Conservation (phyloP, 257 asterid species). For the Avicennia marina region DNA sequence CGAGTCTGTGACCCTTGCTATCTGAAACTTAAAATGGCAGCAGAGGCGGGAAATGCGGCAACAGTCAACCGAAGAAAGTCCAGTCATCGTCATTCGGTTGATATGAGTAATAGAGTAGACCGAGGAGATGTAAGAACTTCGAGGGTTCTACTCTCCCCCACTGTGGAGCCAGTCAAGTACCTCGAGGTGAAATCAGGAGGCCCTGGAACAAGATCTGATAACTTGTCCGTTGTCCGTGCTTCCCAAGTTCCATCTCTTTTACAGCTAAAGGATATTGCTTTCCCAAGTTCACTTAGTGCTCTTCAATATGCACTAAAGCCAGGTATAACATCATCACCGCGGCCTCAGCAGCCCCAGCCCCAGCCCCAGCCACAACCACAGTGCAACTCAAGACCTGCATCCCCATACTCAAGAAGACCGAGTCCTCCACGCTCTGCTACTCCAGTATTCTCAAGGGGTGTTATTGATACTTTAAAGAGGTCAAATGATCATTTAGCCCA, state of each 20-base stretch:
- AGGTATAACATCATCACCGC: slow-evolving; percentile 31
- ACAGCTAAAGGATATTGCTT: slow-evolving; percentile 81
- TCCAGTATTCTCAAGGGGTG: slow-evolving; percentile 77
- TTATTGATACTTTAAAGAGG: slow-evolving; percentile 70
- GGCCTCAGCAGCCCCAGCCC: slow-evolving; percentile 22
- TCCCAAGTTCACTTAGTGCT: slow-evolving; percentile 92
- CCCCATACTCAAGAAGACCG: slow-evolving; percentile 85
- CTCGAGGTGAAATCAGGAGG: slow-evolving; percentile 65
- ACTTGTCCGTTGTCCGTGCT: slow-evolving; percentile 60
- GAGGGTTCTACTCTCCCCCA: slow-evolving; percentile 62
- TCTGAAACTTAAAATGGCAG: slow-evolving; percentile 59
- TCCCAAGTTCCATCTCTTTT: slow-evolving; percentile 88
- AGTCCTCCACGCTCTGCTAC: slow-evolving; percentile 82
- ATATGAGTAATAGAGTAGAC: slow-evolving; percentile 19
- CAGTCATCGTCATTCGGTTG: slow-evolving; percentile 19
- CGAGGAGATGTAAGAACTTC: slow-evolving; percentile 47
- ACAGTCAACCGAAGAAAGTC: slow-evolving; percentile 42
- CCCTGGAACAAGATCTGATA: slow-evolving; percentile 38
- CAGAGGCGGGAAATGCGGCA: slow-evolving; percentile 40
- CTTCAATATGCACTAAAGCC: slow-evolving; percentile 79
- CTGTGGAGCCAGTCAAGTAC: slow-evolving; percentile 75
- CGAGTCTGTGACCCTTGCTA: slow-evolving; percentile 86
- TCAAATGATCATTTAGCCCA: slow-evolving; percentile 68
- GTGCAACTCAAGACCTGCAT: slow-evolving; percentile 67
- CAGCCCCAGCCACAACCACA: slow-evolving; percentile 25